Percentiles rank a stretch among this genome's conserved stretches.
phyloP scores from a whole-genome alignment of 169 alveolate genomes.

The Eimeria falciformis region DNA sequence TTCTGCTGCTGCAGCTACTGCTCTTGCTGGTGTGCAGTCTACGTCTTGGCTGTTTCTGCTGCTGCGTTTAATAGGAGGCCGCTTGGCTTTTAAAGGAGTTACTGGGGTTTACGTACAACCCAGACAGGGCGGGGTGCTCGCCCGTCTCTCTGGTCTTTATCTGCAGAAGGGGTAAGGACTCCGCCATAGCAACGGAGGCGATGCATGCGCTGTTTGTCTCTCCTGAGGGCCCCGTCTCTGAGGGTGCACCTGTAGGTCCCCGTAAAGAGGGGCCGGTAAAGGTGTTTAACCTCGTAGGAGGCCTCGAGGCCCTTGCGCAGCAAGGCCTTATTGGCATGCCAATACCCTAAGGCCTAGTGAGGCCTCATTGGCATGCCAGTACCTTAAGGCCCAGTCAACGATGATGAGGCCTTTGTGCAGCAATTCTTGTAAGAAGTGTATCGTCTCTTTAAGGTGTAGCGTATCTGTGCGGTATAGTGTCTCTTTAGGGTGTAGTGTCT shows the following conservation, averaged over 20 bases:
- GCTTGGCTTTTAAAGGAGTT: neutral
- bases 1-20: neutral
- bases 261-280: neutral
- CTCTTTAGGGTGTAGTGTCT: too few relatives aligned
- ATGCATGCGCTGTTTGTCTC: neutral
- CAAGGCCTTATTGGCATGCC: slow-evolving; percentile 8
- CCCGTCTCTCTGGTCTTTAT: neutral
- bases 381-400: neutral
- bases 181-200: slow-evolving; percentile 8
- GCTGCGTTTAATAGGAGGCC: neutral
- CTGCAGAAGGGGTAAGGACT: slow-evolving; percentile 7
- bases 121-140: too few relatives aligned
- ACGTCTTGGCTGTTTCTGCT: neutral
- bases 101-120: neutral
- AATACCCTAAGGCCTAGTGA: neutral
- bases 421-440: neutral
- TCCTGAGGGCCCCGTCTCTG: neutral
- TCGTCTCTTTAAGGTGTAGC: too few relatives aligned
- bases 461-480: too few relatives aligned
- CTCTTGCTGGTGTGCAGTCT: neutral
- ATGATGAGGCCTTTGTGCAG: neutral
- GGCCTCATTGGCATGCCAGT: neutral
- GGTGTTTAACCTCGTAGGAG: neutral
- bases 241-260: neutral
- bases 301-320: slow-evolving; percentile 7